Base-by-base conservation (phyloP, 495 filamentous ascomycete genomes). In the Diplogelasinospora grovesii region DNA sequence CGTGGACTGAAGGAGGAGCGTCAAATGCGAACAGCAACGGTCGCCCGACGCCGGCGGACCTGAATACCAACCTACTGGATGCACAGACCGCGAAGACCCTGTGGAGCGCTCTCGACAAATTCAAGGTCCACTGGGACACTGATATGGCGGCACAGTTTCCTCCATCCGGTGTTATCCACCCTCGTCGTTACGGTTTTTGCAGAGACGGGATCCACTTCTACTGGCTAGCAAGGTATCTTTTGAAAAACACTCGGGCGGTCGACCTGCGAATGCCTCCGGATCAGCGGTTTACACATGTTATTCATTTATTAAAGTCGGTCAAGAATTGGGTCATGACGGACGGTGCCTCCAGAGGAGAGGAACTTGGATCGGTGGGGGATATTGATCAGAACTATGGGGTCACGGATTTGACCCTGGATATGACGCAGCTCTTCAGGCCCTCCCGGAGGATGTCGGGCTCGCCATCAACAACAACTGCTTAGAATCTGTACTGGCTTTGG, bases 121-220 rank as follows among this genome's bases (percentile, higher is more conserved):
- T 79, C 70, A 83, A 83, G 54, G 56, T 57, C 20, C 66, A 64
- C 15, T 84, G 80, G 79, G 79, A 83, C 56, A 55, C 63, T 28
- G 81, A 85, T 41, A 79, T 82, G 69, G 59, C 66, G 4, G 46
- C 65, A 14, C 78, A 83, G 48, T 83, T 82, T 47, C 76, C 75
- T 11, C 70, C 70, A 1, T 63, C 63, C 1, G 45, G 60, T n/a
- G 53, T 45, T 0, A 57, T 36, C 10, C 40, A 61, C 33, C 62
- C 65, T 19, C 63, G 65, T 16, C 70, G 80, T 8, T 64, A 78
- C 38, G 80, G 81, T 0, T 83, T 83, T 52, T 78, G 71, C 43
- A 57, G 77, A 20, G 81, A 83, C 49, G 81, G 72, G 6, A 66
- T 81, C 8, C 76, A 79, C 40, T 83, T 81, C 49, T 83, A 76